These are phyloP conservation scores for Eucalyptus rudis DNA, from an alignment of 345 rosid species.

Conservation along the genomic window DNA sequence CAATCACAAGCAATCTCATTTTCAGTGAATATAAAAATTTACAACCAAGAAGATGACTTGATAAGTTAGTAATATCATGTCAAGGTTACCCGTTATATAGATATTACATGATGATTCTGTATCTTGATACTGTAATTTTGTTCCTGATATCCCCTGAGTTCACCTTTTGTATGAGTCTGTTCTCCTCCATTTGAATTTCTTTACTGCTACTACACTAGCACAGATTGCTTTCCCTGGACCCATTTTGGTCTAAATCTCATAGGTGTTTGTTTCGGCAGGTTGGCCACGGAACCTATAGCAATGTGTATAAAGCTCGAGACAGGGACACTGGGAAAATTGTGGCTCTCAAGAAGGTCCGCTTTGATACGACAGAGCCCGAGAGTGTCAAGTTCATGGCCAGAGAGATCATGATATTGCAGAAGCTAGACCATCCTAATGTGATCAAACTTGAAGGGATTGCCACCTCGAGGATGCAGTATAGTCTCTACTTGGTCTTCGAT, in stretches of 20 bases:
- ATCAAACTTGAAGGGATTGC: conserved; percentile 83
- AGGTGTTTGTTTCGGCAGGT: conserved; percentile 20
- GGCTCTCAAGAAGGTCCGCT: conserved; percentile 82
- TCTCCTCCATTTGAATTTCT: not conserved
- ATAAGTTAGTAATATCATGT: not conserved
- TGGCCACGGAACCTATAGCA: conserved; percentile 92
- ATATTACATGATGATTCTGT: not conserved
- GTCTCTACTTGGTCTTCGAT: conserved; percentile 76
- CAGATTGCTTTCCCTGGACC: not conserved
- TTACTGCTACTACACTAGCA: not conserved
- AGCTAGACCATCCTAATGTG: conserved; percentile 70
- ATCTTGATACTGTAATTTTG: not conserved
- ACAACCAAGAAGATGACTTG: not conserved
- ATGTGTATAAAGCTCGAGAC: conserved; percentile 81
- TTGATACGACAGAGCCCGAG: conserved; percentile 73
- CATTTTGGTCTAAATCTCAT: not conserved
- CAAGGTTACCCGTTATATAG: not conserved
- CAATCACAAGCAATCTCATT: not conserved
- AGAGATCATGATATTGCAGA: conserved; percentile 60
- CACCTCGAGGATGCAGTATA: conserved; percentile 85
- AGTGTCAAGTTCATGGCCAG: conserved; percentile 93
- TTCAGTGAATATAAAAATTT: not conserved
- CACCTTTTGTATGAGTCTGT: not conserved
- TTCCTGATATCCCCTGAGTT: not conserved
- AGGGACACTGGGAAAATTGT: conserved; percentile 60